Percentiles rank a stretch among this genome's conserved stretches.
These are phyloP conservation scores for Diaporthe capsici DNA, from an alignment of 2,329 filamentous ascomycete genomes.

Conservation along the genomic window DNA sequence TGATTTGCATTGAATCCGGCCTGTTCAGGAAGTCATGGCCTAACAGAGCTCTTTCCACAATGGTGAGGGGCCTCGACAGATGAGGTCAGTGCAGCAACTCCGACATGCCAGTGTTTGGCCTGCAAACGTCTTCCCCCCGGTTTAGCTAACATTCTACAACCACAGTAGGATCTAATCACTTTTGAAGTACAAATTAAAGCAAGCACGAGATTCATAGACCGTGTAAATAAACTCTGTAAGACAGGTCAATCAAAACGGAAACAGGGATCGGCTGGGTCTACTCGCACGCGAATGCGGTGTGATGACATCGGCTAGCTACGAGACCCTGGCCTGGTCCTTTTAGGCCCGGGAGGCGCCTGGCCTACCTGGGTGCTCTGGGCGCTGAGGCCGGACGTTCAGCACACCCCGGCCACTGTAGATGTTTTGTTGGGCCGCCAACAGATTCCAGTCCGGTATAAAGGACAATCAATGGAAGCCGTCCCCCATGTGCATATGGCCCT, in stretches of 20 bases:
- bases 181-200: background rate
- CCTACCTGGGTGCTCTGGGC: background rate
- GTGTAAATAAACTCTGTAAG: background rate
- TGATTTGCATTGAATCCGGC: background rate
- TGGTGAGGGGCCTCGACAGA: background rate
- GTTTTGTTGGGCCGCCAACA: slow-evolving; percentile 38
- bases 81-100: slow-evolving; percentile 12
- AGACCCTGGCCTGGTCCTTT: background rate
- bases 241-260: background rate
- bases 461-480: background rate
- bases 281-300: slow-evolving; percentile 2
- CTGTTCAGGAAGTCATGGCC: background rate
- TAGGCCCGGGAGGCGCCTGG: background rate
- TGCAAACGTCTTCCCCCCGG: background rate
- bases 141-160: background rate
- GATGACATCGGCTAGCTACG: background rate
- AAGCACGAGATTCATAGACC: background rate
- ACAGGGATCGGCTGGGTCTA: background rate
- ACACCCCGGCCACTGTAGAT: slow-evolving; percentile 14
- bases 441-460: slow-evolving; percentile 13
- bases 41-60: background rate
- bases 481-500: background rate
- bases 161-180: background rate
- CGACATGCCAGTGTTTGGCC: background rate
- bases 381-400: slow-evolving; percentile 8